A percentile compares a stretch with the other conserved stretches of the same genome.
Evolutionary conservation across 2,329 filamentous ascomycete genomes (phyloP).

Genomic region (Nannizzia gypsea): DNA sequence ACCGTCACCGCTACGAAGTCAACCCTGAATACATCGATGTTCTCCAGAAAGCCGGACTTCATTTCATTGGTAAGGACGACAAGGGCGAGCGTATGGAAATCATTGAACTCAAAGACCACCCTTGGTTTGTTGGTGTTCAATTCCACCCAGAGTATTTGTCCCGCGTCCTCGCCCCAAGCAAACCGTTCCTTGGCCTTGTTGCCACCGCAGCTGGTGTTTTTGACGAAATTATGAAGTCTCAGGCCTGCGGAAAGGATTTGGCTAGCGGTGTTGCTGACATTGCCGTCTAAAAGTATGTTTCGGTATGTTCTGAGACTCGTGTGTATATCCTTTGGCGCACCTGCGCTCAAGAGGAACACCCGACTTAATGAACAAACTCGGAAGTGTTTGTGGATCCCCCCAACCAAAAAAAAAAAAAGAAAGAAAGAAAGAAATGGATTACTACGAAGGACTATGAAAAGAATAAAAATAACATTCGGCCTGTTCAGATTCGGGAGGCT

Average conservation of each 20-base stretch:
- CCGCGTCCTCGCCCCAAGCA: slow-evolving; percentile 60
- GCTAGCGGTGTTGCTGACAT: not conserved
- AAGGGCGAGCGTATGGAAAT: slow-evolving; percentile 71
- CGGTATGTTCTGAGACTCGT: not conserved
- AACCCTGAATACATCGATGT: slow-evolving; percentile 64
- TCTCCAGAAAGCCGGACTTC: slow-evolving; percentile 57
- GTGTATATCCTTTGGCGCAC: not conserved
- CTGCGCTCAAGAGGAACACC: not conserved
- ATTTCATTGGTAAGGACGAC: slow-evolving; percentile 69
- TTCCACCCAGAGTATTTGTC: slow-evolving; percentile 80
- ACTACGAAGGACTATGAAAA: not conserved
- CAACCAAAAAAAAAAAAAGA: too few species aligned
- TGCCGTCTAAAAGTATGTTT: not conserved
- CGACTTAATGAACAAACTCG: not conserved
- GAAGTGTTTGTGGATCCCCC: not conserved
- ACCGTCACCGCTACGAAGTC: slow-evolving; percentile 83
- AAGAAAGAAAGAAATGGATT: too few species aligned
- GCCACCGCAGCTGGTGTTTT: slow-evolving; percentile 63
- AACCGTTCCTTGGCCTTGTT: slow-evolving; percentile 73
- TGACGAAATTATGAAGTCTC: slow-evolving; percentile 25
- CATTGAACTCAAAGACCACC: slow-evolving; percentile 69
- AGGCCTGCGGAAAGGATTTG: not conserved
- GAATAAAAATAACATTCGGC: not conserved
- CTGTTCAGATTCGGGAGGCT: not conserved
- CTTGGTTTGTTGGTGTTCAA: slow-evolving; percentile 75